phyloP scores from a whole-genome alignment of 371 early-diverging fungal species.

The Lichtheimia hyalospora region DNA sequence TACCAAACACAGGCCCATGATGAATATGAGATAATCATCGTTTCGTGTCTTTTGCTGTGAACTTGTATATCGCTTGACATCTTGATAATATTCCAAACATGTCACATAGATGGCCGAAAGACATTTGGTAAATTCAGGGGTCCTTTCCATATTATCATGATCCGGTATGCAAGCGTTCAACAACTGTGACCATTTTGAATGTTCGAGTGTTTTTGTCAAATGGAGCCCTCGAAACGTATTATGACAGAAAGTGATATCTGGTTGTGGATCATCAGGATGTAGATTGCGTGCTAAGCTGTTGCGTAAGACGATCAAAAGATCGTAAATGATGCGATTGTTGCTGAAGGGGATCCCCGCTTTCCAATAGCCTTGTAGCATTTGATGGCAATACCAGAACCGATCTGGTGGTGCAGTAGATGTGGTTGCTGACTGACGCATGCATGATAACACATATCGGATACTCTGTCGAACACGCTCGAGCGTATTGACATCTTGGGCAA shows the following conservation, averaged over 20 bases:
- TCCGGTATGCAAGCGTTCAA: no score
- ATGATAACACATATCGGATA: constrained; percentile 26
- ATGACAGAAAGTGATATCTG: no score
- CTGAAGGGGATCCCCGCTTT: constrained; percentile 46
- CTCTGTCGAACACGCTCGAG: constrained; percentile 52
- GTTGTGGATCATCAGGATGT: neutral
- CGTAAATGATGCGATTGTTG: constrained; percentile 52
- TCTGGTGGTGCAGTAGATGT: no score
- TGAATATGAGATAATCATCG: constrained; percentile 60
- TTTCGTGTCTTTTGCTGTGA: constrained; percentile 41
- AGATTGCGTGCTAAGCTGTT: constrained; percentile 45
- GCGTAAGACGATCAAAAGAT: constrained; percentile 53
- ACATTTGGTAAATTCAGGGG: neutral
- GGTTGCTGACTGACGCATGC: neutral
- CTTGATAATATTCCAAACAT: constrained; percentile 57
- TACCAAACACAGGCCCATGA: constrained; percentile 68
- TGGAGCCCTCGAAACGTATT: neutral
- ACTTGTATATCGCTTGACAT: constrained; percentile 39
- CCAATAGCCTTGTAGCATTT: constrained; percentile 47
- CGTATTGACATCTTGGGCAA: constrained; percentile 46
- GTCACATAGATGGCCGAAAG: constrained; percentile 46
- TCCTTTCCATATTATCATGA: neutral
- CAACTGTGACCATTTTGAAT: no score
- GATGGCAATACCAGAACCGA: constrained; percentile 27
- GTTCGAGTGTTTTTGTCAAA: neutral